These are phyloP conservation scores for Phytophthora pluvialis DNA, from an alignment of 352 stramenopile genomes.

Conservation along the genomic window DNA sequence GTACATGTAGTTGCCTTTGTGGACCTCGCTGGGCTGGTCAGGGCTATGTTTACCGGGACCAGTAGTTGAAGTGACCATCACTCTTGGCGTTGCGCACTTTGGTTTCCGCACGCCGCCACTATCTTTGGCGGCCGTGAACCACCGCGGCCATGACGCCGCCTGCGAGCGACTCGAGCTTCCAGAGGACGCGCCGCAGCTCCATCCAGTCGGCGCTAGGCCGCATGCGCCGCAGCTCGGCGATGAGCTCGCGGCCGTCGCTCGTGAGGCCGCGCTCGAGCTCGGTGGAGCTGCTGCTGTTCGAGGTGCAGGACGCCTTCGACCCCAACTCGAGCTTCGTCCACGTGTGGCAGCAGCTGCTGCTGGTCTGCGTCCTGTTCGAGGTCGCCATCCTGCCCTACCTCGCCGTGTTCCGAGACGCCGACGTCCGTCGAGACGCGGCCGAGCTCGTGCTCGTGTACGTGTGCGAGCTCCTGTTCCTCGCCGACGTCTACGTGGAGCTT, in stretches of 20 bases:
- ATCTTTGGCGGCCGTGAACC: conserved; percentile 15
- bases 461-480: conserved; percentile 62
- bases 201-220: conserved; percentile 16
- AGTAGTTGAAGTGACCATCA: conserved; percentile 39
- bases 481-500: conserved; percentile 67
- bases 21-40: no score
- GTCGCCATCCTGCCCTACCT: conserved; percentile 61
- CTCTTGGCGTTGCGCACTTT: conserved; percentile 16
- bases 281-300: conserved; percentile 54
- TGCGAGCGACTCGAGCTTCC: conserved; percentile 14
- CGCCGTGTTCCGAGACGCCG: conserved; percentile 39
- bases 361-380: conserved; percentile 62
- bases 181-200: conserved; percentile 21
- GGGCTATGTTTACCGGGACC: no score
- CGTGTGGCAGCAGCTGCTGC: conserved; percentile 64
- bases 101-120: no score
- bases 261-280: conserved; percentile 55
- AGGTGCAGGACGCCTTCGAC: conserved; percentile 62
- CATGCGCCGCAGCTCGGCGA: conserved; percentile 23
- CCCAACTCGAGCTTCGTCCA: conserved; percentile 61
- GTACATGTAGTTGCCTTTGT: no score
- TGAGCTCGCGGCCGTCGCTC: conserved; percentile 33
- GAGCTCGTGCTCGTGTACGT: conserved; percentile 51
- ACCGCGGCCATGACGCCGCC: conserved; percentile 1
- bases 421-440: conserved; percentile 26